Evolutionary conservation across 495 filamentous ascomycete species (phyloP), one percentile per base, ranked within the genome.

Genomic region (Ascobolus immersus): DNA sequence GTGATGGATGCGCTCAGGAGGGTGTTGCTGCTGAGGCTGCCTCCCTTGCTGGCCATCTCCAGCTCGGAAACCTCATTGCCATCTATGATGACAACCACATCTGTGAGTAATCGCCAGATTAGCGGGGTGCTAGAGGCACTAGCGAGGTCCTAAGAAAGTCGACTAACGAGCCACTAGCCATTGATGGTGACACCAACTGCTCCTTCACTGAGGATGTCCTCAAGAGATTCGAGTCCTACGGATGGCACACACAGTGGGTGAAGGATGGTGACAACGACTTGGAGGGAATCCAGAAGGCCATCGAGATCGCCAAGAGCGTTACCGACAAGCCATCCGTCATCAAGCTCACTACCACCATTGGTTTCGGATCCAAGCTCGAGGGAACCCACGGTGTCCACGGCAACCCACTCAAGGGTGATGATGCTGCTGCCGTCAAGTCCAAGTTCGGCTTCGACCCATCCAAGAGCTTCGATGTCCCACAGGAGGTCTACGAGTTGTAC

Each of bases 81-180:
- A 65, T 99, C 56, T 99, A 86, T 54, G 86, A 99, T 51, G 86
- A 99, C 63, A 99, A 99, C 65, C 74, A 86, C 51, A 96, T 96
- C 54, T 44, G 73, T 77, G 58, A 44, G 65, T 29, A 18, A 28
- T 34, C 6, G 10, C 13, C 5, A 11, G 9, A n/a, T n/a, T 13
- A 13, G 5, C n/a, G n/a, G n/a, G n/a, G n/a, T n/a, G n/a, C n/a
- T n/a, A n/a, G n/a, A 25, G 19, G n/a, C 2, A 11, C 20, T 0
- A 26, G 8, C 8, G 30, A 9, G 4, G 3, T 15, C 4, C 17
- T 10, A 17, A 37, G 28, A 10, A 10, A 25, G 26, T 20, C 18
- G 20, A 22, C 34, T 29, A 39, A 14, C 20, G 5, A 11, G 8
- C 21, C 26, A 28, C 32, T 48, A 28, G 47, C 30, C 37, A 63